Conservation (phyloP, 257 asterid species). For the Haberlea rhodopensis region DNA sequence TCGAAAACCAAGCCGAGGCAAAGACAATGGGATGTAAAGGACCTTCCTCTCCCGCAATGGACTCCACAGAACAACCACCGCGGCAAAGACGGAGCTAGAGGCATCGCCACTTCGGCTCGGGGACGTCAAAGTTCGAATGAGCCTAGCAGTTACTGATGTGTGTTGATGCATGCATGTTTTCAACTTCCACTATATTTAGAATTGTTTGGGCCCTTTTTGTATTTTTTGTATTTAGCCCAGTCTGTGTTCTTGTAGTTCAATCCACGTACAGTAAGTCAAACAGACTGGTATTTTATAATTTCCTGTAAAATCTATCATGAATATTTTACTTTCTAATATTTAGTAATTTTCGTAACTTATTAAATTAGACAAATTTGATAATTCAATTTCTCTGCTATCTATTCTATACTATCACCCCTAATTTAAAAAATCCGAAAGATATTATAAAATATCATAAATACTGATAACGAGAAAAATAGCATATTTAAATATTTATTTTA, state of each 20-base stretch:
- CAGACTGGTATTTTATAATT: too few relatives aligned
- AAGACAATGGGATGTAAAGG: neutral
- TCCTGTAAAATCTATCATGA: neutral
- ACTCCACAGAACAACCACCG: conserved; percentile 31
- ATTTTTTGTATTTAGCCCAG: neutral
- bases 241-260: neutral
- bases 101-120: neutral
- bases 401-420: too few relatives aligned
- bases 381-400: too few relatives aligned
- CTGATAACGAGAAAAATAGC: too few relatives aligned
- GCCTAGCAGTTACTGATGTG: conserved; percentile 28
- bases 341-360: too few relatives aligned
- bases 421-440: too few relatives aligned
- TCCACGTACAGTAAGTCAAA: too few relatives aligned
- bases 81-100: conserved; percentile 28
- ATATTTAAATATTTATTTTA: too few relatives aligned
- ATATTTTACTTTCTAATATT: too few relatives aligned
- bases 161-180: too few relatives aligned
- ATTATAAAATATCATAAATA: too few relatives aligned
- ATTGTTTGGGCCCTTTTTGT: conserved; percentile 3
- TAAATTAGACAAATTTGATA: too few relatives aligned
- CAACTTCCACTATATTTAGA: neutral
- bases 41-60: conserved; percentile 20
- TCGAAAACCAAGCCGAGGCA: conserved; percentile 19
- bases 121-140: neutral